These are phyloP conservation scores for Noccaea caerulescens DNA, from an alignment of 345 rosid genomes.

Conservation along the genomic window DNA sequence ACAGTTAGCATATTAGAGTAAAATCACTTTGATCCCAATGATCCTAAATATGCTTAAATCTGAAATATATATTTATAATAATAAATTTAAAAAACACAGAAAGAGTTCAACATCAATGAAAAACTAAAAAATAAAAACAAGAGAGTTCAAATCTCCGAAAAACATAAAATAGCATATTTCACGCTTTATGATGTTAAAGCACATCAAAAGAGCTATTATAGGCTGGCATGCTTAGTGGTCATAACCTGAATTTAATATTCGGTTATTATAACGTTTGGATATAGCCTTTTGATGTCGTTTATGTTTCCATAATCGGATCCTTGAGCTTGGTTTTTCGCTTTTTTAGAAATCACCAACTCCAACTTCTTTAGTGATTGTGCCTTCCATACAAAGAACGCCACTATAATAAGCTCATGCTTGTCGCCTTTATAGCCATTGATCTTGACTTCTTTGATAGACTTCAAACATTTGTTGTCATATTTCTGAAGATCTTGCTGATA, in stretches of 20 bases:
- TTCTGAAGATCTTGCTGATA: not conserved
- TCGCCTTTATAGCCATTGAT: slow-evolving; percentile 30
- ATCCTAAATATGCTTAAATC: no score
- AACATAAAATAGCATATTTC: not conserved
- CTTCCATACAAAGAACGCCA: not conserved
- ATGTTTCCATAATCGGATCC: not conserved
- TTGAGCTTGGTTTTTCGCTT: not conserved
- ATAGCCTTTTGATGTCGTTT: not conserved
- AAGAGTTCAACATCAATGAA: not conserved
- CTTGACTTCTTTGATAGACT: not conserved
- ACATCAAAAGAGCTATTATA: not conserved
- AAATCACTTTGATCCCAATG: no score
- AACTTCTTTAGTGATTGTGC: slow-evolving; percentile 6
- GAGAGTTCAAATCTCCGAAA: no score
- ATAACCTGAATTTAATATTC: not conserved
- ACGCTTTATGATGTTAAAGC: not conserved
- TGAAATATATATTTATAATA: no score
- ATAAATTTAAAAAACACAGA: no score
- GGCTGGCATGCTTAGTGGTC: not conserved
- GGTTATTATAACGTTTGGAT: not conserved
- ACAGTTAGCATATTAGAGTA: no score
- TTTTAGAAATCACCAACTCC: not conserved
- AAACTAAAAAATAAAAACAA: not conserved
- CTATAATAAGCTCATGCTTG: slow-evolving; percentile 8
- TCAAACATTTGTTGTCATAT: not conserved